Evolutionary conservation across 2,329 filamentous ascomycete species (phyloP), one percentile per base, ranked within the genome.

Genomic region (Neofusicoccum ribis): DNA sequence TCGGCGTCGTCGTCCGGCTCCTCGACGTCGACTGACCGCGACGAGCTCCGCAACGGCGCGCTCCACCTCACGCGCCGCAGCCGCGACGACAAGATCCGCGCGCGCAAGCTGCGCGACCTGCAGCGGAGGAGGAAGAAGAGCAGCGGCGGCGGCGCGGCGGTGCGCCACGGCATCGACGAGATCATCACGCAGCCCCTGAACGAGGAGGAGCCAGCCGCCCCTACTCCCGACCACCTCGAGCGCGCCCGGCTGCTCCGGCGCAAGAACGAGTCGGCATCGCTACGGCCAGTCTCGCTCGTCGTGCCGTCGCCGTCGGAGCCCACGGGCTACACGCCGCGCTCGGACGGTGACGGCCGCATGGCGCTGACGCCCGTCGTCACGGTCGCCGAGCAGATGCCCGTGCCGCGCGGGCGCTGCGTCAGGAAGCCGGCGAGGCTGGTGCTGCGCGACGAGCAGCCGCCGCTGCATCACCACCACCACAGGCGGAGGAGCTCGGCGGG

Each of bases 321-420:
- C 36, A 62, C 52, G 67, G 68, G 56, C 46, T 64, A 34, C 67
- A 59, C 54, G 43, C 67, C 59, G 27, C 65, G 23, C 27, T 4
- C 27, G 27, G 27, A 31, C 27, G 27, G 27, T 3, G 27, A 31
- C 27, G 27, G 27, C 27, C 27, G 27, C 27, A 31, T 31, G 27
- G 27, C 27, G 27, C 66, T 74, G 36, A 74, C 73, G n/a, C 74
- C 75, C 11, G 69, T 72, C n/a, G 74, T 74, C 71, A 71, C 74
- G 8, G 71, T 76, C 3, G 75, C 75, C 3, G 76, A 77, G 64
- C 69, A 76, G 51, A 69, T 72, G 15, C 62, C 70, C 2, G 72
- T 69, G 47, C 67, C 66, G 1, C 17, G 39, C 5, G 34, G 23
- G 20, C 15, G 39, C 2, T 3, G 15, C 20, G 64, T 67, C 15